A percentile compares a stretch with the other conserved stretches of the same genome.
Conservation (phyloP, 805 yeast species). For the Metschnikowia gelsemii region DNA sequence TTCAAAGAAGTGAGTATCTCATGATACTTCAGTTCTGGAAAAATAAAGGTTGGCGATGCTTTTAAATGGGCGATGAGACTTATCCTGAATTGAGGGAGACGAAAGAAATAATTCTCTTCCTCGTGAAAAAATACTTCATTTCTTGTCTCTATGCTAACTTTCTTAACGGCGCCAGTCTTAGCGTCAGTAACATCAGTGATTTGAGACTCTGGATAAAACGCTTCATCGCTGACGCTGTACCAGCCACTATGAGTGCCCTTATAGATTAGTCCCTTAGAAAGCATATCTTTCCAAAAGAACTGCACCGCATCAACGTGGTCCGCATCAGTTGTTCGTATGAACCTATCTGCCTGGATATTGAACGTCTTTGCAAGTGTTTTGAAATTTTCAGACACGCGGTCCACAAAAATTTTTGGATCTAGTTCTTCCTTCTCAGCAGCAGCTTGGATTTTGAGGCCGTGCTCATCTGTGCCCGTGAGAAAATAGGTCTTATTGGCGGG, state of each 20-base stretch:
- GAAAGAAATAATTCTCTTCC: slow-evolving; percentile 87
- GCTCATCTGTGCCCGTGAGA: slow-evolving; percentile 96
- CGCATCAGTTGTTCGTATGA: slow-evolving; percentile 84
- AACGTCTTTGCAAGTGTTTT: slow-evolving; percentile 57
- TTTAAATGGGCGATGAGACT: slow-evolving; percentile 50
- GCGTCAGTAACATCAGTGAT: slow-evolving; percentile 40
- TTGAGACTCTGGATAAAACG: slow-evolving; percentile 85
- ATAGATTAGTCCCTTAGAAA: slow-evolving; percentile 64
- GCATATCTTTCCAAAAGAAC: slow-evolving; percentile 65
- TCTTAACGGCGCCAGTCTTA: slow-evolving; percentile 31
- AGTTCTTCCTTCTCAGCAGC: slow-evolving; percentile 61
- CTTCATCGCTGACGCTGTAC: slow-evolving; percentile 93
- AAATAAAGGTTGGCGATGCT: slow-evolving; percentile 56
- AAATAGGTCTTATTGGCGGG: slow-evolving; percentile 44
- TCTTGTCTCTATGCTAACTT: slow-evolving; percentile 64
- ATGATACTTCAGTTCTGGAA: slow-evolving; percentile 57
- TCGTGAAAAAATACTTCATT: slow-evolving; percentile 71
- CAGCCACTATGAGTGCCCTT: slow-evolving; percentile 87
- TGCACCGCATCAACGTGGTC: slow-evolving; percentile 72
- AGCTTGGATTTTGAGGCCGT: slow-evolving; percentile 88
- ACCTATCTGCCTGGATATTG: slow-evolving; percentile 63
- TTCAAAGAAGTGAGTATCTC: slow-evolving; percentile 61
- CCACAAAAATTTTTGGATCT: slow-evolving; percentile 69
- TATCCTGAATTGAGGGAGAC: slow-evolving; percentile 58
- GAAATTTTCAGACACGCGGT: slow-evolving; percentile 64